phyloP scores from a whole-genome alignment of 176 grass and related monocot genomes.

The Avena sativa region DNA sequence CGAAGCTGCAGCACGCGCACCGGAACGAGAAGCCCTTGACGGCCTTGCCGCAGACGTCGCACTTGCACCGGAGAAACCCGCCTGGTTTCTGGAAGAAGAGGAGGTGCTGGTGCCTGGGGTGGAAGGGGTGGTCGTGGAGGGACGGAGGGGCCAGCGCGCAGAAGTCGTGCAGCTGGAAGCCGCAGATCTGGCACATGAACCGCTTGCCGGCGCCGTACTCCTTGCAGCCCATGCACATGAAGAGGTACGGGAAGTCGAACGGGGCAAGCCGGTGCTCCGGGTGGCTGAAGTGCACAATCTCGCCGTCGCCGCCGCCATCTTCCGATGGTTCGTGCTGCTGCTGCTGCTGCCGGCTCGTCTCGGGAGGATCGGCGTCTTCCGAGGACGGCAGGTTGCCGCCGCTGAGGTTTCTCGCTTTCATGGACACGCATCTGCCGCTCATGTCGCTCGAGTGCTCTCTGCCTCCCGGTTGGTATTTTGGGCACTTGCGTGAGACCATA shows the following conservation, averaged over 20 bases:
- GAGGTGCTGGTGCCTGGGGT: slow-evolving; percentile 65
- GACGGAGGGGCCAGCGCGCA: slow-evolving; percentile 75
- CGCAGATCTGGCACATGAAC: slow-evolving; percentile 80
- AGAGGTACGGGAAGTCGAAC: slow-evolving; percentile 74
- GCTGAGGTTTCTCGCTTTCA: slow-evolving; percentile 48
- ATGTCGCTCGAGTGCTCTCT: slow-evolving; percentile 34
- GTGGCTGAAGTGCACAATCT: slow-evolving; percentile 82
- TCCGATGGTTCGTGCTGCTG: neutral
- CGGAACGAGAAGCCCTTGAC: slow-evolving; percentile 68
- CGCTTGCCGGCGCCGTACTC: slow-evolving; percentile 82
- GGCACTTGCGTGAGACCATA: neutral
- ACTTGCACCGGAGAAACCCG: slow-evolving; percentile 67
- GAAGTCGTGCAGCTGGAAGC: slow-evolving; percentile 89
- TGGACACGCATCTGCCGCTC: slow-evolving; percentile 57
- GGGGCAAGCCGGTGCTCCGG: slow-evolving; percentile 70
- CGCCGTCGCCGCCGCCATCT: neutral
- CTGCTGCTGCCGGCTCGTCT: neutral
- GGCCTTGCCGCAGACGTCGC: slow-evolving; percentile 76
- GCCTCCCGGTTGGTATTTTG: neutral
- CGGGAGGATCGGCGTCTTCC: neutral
- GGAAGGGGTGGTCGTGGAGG: slow-evolving; percentile 77
- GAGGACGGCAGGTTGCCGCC: slow-evolving; percentile 37
- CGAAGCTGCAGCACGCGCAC: slow-evolving; percentile 80
- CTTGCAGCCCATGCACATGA: slow-evolving; percentile 90
- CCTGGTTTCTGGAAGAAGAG: slow-evolving; percentile 71